A percentile compares a stretch with the other conserved stretches of the same genome.
These are phyloP conservation scores for Leishmania tarentolae DNA, from an alignment of 208 protist species.

Conservation along the genomic window DNA sequence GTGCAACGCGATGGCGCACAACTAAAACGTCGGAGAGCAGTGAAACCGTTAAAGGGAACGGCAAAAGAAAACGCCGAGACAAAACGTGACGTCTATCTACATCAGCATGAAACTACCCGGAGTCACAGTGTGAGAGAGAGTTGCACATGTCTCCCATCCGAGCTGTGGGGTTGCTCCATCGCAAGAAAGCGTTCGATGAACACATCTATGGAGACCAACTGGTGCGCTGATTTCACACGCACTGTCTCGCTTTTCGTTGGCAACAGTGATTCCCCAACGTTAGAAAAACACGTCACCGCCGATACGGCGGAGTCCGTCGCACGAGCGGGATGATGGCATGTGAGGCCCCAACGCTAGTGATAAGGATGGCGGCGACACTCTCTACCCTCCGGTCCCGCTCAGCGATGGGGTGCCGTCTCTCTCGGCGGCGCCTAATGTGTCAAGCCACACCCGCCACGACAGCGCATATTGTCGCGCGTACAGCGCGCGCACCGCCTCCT, in stretches of 20 bases:
- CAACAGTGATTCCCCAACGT: neutral
- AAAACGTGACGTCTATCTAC: neutral
- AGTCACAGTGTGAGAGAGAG: no score
- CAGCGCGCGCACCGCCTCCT: constrained; percentile 46
- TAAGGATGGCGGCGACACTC: neutral
- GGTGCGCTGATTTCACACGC: neutral
- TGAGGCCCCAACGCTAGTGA: neutral
- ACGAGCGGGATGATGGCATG: neutral
- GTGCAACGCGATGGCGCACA: neutral
- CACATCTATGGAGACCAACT: neutral
- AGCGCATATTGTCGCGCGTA: constrained; percentile 73
- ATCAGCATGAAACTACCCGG: neutral
- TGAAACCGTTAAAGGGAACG: neutral
- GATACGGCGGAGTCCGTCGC: neutral
- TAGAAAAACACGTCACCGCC: neutral
- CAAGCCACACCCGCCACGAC: constrained; percentile 61
- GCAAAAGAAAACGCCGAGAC: neutral
- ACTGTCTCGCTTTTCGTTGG: neutral
- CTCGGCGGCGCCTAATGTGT: constrained; percentile 9
- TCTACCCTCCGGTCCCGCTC: neutral
- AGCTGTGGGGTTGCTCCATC: neutral
- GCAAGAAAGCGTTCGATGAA: constrained; percentile 17
- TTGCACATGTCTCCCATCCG: no score
- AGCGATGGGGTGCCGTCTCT: neutral
- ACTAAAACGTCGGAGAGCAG: neutral